phyloP scores from a whole-genome alignment of 2,329 filamentous ascomycete genomes.

The Penicillium occitanis region DNA sequence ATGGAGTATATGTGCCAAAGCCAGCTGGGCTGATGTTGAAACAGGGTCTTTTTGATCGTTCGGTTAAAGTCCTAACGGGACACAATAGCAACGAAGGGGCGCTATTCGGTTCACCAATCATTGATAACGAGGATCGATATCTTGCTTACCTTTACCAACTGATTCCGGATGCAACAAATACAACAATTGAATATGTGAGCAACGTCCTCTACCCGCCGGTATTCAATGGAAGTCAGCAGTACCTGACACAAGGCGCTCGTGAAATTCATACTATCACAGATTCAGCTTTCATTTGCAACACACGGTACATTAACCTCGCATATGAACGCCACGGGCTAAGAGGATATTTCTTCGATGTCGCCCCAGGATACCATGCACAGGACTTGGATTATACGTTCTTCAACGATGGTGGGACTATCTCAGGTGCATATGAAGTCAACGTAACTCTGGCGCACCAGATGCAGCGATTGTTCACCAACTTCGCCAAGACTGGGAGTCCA shows the following conservation, averaged over 20 bases:
- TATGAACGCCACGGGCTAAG: not conserved
- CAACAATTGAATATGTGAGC: not conserved
- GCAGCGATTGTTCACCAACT: slow-evolving; percentile 5
- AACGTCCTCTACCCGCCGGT: not conserved
- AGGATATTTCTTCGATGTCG: not conserved
- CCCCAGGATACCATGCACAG: not conserved
- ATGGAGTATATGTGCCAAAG: not conserved
- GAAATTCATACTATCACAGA: not conserved
- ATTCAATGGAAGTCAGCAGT: not conserved
- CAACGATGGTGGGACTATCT: not conserved
- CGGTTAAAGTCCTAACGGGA: not conserved
- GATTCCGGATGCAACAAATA: not conserved
- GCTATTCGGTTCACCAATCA: not conserved
- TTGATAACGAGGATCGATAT: not conserved
- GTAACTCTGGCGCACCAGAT: not conserved
- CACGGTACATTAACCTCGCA: not conserved
- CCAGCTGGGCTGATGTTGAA: not conserved
- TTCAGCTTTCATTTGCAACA: slow-evolving; percentile 1
- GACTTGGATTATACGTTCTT: not conserved
- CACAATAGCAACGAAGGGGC: not conserved
- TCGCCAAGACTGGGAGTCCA: not conserved
- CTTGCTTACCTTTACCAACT: not conserved
- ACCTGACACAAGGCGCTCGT: not conserved
- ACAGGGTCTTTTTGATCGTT: not conserved
- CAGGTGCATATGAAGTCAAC: not conserved